Conservation (phyloP, 225 moss, liverwort and hornwort species). For the Physcomitrium patens region DNA sequence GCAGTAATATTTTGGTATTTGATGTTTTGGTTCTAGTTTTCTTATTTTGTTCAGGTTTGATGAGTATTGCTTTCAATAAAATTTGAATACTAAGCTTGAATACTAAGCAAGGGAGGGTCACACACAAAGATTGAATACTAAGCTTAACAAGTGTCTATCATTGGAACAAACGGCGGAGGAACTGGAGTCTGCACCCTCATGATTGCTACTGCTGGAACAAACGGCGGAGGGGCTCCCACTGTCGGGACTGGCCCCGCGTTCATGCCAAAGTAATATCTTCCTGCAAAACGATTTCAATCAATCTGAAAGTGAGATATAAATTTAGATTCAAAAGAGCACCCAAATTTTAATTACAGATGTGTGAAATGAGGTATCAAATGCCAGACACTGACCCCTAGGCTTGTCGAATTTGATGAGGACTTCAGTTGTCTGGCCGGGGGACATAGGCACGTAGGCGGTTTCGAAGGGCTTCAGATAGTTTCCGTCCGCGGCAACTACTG, state of each 20-base stretch:
- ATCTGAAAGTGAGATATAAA: not conserved
- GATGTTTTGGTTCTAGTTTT: too few species aligned
- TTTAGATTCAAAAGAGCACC: not conserved
- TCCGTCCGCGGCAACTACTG: constrained; percentile 62
- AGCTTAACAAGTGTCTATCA: too few species aligned
- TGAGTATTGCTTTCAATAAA: too few species aligned
- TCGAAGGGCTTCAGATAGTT: constrained; percentile 63
- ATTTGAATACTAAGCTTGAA: too few species aligned
- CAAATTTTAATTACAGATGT: too few species aligned
- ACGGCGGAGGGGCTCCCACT: constrained; percentile 15
- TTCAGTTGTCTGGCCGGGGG: constrained; percentile 61
- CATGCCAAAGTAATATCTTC: constrained; percentile 57
- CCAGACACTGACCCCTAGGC: constrained; percentile 12
- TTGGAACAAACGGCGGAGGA: too few species aligned
- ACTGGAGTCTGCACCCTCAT: not conserved
- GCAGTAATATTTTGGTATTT: too few species aligned
- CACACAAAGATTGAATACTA: too few species aligned
- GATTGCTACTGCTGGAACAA: constrained; percentile 17
- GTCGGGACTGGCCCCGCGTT: constrained; percentile 22
- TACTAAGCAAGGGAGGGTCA: too few species aligned
- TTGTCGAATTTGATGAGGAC: constrained; percentile 55
- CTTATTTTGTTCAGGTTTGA: too few species aligned
- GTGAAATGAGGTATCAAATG: too few species aligned
- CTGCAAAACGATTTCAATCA: not conserved
- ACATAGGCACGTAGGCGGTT: constrained; percentile 35